Evolutionary conservation across 129 eudicot species (phyloP).

Genomic region (Tanacetum coccineum): DNA sequence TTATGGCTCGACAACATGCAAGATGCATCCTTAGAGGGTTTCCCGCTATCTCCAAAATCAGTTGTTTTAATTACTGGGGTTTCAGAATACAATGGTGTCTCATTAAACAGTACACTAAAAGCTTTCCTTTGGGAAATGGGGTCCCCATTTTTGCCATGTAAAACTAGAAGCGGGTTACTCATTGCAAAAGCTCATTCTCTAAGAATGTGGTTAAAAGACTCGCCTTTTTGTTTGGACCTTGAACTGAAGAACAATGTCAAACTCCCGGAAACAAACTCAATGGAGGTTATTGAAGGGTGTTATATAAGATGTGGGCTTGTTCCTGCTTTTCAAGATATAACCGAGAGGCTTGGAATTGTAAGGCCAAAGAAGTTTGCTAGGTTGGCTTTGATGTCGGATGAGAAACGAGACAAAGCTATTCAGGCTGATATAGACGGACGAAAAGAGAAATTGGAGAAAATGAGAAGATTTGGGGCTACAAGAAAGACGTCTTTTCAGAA

Average conservation of each 20-base stretch:
- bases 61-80: slow-evolving; percentile 75
- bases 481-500: too few species aligned
- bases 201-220: slow-evolving; percentile 90
- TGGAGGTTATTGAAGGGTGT: slow-evolving; percentile 83
- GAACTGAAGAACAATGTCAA: slow-evolving; percentile 64
- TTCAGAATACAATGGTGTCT: slow-evolving; percentile 70
- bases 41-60: slow-evolving; percentile 81
- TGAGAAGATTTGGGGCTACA: too few species aligned
- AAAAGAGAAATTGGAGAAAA: too few species aligned
- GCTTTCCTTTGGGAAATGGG: slow-evolving; percentile 97
- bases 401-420: too few species aligned
- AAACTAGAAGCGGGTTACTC: slow-evolving; percentile 70
- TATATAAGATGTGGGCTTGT: too few species aligned
- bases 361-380: too few species aligned
- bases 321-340: too few species aligned
- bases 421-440: too few species aligned
- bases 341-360: too few species aligned
- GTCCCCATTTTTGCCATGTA: slow-evolving; percentile 90
- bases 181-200: slow-evolving; percentile 87
- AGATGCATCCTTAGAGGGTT: slow-evolving; percentile 89
- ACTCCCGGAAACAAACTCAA: slow-evolving; percentile 66
- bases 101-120: slow-evolving; percentile 66
- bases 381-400: too few species aligned
- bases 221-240: slow-evolving; percentile 90
- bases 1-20: slow-evolving; percentile 98